Conservation (phyloP, 306 rosid species). For the Ammopiptanthus mongolicus region DNA sequence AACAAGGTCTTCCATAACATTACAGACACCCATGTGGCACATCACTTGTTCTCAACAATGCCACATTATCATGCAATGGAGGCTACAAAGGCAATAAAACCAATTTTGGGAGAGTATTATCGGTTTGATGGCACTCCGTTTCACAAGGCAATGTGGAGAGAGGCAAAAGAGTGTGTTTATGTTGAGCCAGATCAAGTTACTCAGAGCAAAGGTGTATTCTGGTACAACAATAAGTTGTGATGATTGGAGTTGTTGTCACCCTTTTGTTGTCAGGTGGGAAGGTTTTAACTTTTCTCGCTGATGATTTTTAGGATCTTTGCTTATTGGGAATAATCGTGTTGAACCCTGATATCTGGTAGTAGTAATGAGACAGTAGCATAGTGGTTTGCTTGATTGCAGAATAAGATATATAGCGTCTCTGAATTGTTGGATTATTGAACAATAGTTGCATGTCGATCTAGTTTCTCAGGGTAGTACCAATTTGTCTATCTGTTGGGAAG, state of each 20-base stretch:
- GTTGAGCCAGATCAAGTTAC: slow-evolving; percentile 69
- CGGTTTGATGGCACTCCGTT: slow-evolving; percentile 65
- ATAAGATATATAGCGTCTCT: slow-evolving; percentile 23
- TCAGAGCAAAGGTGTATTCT: slow-evolving; percentile 61
- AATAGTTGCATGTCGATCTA: background rate
- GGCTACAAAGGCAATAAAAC: slow-evolving; percentile 86
- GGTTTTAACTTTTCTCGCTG: slow-evolving; percentile 1
- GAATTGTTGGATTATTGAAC: slow-evolving; percentile 7
- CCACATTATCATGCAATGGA: slow-evolving; percentile 97
- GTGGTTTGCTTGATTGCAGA: slow-evolving; percentile 20
- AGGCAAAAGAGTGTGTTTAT: slow-evolving; percentile 75
- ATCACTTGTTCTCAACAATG: slow-evolving; percentile 91
- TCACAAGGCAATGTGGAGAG: slow-evolving; percentile 75
- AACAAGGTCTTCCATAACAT: slow-evolving; percentile 95
- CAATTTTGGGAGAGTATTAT: slow-evolving; percentile 86
- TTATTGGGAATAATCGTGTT: slow-evolving; percentile 25
- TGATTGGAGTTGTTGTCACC: background rate
- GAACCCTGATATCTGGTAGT: slow-evolving; percentile 9
- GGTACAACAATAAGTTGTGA: slow-evolving; percentile 74
- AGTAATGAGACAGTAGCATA: background rate
- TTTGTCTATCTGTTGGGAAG: background rate
- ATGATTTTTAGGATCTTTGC: background rate
- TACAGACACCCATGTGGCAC: slow-evolving; percentile 94
- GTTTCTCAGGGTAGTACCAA: background rate
- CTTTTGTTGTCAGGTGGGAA: slow-evolving; percentile 18